Evolutionary conservation across 805 yeast species (phyloP).

Genomic region (Teunomyces pallodes): DNA sequence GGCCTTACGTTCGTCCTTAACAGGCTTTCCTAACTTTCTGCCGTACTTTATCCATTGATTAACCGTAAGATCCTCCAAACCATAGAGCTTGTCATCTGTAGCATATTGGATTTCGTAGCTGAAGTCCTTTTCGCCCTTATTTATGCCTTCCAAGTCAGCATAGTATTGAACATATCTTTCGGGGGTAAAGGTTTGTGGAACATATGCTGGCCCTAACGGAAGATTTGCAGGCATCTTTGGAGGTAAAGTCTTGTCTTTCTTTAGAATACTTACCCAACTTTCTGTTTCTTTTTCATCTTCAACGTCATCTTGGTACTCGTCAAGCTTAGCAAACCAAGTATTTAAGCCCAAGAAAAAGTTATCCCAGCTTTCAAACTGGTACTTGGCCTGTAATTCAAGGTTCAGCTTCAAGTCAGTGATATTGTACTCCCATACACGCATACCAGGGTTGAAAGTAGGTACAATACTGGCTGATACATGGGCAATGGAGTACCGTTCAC

Average conservation of each 20-base stretch:
- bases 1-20: constrained; percentile 15
- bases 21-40: constrained; percentile 48
- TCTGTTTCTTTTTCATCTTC: constrained; percentile 2
- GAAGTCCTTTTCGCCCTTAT: constrained; percentile 46
- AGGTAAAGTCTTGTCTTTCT: constrained; percentile 61
- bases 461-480: constrained; percentile 72
- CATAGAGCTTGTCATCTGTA: constrained; percentile 59
- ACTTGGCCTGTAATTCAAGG: constrained; percentile 10
- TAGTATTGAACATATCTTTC: constrained; percentile 69
- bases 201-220: constrained; percentile 74
- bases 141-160: constrained; percentile 56
- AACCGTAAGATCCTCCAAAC: constrained; percentile 55
- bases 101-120: constrained; percentile 64
- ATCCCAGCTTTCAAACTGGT: constrained; percentile 52
- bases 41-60: constrained; percentile 62
- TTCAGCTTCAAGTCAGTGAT: constrained; percentile 49
- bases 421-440: constrained; percentile 86
- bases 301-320: constrained; percentile 17
- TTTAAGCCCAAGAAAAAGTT: constrained; percentile 52
- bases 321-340: constrained; percentile 14
- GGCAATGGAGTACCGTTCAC: constrained; percentile 65
- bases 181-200: constrained; percentile 71
- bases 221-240: constrained; percentile 51
- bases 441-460: constrained; percentile 82
- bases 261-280: constrained; percentile 9